Evolutionary conservation across 2,329 filamentous ascomycete genomes (phyloP), one percentile per base, ranked within the genome.

Genomic region (Epichloe festucae): DNA sequence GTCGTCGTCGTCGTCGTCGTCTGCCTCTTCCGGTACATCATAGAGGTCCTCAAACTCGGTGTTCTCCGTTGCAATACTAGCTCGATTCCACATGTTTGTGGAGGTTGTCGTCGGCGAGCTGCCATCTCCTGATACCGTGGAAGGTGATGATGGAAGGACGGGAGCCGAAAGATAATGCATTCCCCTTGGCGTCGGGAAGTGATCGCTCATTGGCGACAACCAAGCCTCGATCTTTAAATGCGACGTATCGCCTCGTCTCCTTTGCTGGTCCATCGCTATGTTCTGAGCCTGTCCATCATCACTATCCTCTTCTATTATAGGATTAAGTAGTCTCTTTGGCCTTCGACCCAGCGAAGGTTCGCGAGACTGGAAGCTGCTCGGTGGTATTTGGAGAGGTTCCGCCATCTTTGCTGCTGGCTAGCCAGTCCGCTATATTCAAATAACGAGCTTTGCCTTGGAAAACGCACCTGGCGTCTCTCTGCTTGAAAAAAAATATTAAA

Each of bases 31-130:
- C 15, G 87, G 89, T 42, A 88, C 77, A 66, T 93, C 87, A 66
- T 95, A 95, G 47, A 95, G 72, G 60, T 94, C 88, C 67, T 95
- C 87, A 60, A 91, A 91, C 57, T 88, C 84, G 58, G 79, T 87
- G 56, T 76, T 76, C 59, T 81, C 79, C 57, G 84, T 84, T 64
- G 77, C 72, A 59, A 74, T 69, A 71, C 77, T 85, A 60, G 73
- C 72, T 59, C 80, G 74, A 56, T 77, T 82, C 85, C 84, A 82
- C 27, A 73, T 74, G 56, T 78, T 75, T n/a, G 43, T 51, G 21
- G 78, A 79, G 41, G 73, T 77, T 10, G 70, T 73, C 60, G 73
- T 75, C 50, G 73, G 79, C 52, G 77, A 79, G 49, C 68, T 73
- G 58, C 68, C 73, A 55, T 78, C 77, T 53, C 70, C 71, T 6